phyloP scores from a whole-genome alignment of 139 green algal species.

The Haematococcus lacustris region DNA sequence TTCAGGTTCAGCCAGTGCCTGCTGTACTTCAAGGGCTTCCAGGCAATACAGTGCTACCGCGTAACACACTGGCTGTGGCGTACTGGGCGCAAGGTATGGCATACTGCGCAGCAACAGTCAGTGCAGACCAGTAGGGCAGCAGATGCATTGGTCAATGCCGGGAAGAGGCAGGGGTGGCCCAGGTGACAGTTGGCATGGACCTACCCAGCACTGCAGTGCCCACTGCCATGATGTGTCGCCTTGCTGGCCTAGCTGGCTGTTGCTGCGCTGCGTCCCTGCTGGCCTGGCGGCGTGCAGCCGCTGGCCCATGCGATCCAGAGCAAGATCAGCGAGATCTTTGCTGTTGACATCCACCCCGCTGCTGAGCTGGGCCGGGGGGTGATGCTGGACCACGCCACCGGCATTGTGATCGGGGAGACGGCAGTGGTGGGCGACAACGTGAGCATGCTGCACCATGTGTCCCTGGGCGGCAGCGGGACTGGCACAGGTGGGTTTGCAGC shows the following conservation, averaged over 20 bases:
- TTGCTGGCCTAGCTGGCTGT: too few relatives aligned
- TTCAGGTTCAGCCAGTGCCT: conserved; percentile 70
- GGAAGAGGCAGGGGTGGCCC: too few relatives aligned
- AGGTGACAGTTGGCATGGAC: too few relatives aligned
- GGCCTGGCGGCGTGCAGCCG: too few relatives aligned
- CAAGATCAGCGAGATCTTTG: conserved; percentile 62
- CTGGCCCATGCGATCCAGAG: conserved; percentile 73
- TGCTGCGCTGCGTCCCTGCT: too few relatives aligned
- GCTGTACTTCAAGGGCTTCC: conserved; percentile 93
- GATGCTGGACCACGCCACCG: conserved; percentile 89
- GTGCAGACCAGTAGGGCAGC: too few relatives aligned
- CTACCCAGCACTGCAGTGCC: too few relatives aligned
- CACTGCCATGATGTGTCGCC: too few relatives aligned
- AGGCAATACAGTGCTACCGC: conserved; percentile 83
- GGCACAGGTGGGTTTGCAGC: too few relatives aligned
- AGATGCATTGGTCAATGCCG: too few relatives aligned
- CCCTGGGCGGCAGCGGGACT: conserved; percentile 81
- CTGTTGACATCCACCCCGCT: conserved; percentile 86
- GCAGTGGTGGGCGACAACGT: conserved; percentile 89
- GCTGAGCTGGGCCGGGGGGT: conserved; percentile 73
- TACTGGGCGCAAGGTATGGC: background rate
- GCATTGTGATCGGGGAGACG: conserved; percentile 93
- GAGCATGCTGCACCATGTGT: conserved; percentile 94
- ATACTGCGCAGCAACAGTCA: too few relatives aligned
- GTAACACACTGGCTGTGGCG: conserved; percentile 75